Evolutionary conservation across 2,329 filamentous ascomycete genomes (phyloP), one percentile per base, ranked within the genome.

Genomic region (Alternaria longipes): DNA sequence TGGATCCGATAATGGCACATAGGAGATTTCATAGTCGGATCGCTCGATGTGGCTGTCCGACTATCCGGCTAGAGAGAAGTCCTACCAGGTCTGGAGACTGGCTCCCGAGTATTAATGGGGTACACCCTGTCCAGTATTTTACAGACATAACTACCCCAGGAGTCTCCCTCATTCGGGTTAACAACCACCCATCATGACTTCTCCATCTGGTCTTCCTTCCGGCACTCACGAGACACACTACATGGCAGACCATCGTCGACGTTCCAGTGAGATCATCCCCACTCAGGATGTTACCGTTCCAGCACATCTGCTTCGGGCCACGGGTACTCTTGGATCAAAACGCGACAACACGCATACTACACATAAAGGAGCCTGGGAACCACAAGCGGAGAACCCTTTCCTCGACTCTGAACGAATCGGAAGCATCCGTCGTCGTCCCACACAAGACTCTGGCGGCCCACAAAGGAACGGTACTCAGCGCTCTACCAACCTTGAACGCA

Each of bases 251-350:
- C 26, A 36, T 12, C 46, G 40, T 34, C 59, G 53, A 40, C 47
- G 49, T 22, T 58, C 59, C 42, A 64, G 53, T 51, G 56, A 49
- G 14, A 47, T 47, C 44, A 57, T 46, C 34, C 40, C 54, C 12
- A 9, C 24, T 22, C 60, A 68, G 47, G 63, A 70, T 62, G 68
- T 70, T 46, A 57, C 65, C 26, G 67, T 71, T 50, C 67, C 69
- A 38, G 66, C 63, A 16, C 67, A 71, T 49, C 69, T 71, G 20
- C 56, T 71, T 24, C 69, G 65, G 54, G 56, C 64, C 16, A 63
- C 63, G 38, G 61, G 56, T 6, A 64, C 64, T 28, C 56, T 64
- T 45, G 63, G 62, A 30, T 69, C 69, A 2, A 56, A 63, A 40
- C 64, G 69, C 28, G 67, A 70, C 30, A 57, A 53, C 18, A 51